phyloP scores from a whole-genome alignment of 306 rosid species.

The Alnus glutinosa region DNA sequence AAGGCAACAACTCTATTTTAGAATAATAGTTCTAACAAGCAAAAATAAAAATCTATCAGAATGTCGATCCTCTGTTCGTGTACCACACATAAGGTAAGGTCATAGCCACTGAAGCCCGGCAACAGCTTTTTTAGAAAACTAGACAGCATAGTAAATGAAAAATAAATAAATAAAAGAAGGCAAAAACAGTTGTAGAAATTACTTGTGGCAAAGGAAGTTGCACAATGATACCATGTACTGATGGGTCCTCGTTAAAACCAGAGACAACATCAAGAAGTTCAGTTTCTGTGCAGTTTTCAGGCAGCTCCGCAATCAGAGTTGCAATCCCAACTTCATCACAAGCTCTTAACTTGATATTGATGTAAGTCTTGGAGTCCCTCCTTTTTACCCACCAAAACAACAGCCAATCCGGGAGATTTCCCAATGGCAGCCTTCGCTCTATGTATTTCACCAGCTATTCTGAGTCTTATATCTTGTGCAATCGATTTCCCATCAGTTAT shows the following conservation, averaged over 20 bases:
- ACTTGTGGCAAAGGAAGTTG: slow-evolving; percentile 67
- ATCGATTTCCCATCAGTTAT: slow-evolving; percentile 46
- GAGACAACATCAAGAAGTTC: slow-evolving; percentile 47
- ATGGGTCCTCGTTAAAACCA: slow-evolving; percentile 41
- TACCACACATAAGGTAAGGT: not conserved
- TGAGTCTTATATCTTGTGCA: slow-evolving; percentile 34
- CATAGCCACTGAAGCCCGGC: not conserved
- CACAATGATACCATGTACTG: slow-evolving; percentile 53
- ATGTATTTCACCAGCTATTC: slow-evolving; percentile 43
- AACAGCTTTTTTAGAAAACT: not conserved
- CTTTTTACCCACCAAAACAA: slow-evolving; percentile 55
- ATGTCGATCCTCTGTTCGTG: not conserved
- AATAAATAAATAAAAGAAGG: not conserved
- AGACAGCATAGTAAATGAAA: not conserved
- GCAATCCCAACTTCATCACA: slow-evolving; percentile 57
- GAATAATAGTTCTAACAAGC: not conserved
- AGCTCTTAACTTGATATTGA: slow-evolving; percentile 49
- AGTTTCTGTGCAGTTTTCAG: slow-evolving; percentile 45
- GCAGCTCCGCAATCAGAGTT: slow-evolving; percentile 38
- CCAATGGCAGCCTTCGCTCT: slow-evolving; percentile 43
- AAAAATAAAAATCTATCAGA: not conserved
- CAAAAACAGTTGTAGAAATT: slow-evolving; percentile 11
- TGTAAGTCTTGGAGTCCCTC: slow-evolving; percentile 49
- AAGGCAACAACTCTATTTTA: not conserved
- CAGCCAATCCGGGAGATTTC: slow-evolving; percentile 46